These are phyloP conservation scores for Lactarius hengduanensis DNA, from an alignment of 768 basidiomycete genomes.

Conservation along the genomic window DNA sequence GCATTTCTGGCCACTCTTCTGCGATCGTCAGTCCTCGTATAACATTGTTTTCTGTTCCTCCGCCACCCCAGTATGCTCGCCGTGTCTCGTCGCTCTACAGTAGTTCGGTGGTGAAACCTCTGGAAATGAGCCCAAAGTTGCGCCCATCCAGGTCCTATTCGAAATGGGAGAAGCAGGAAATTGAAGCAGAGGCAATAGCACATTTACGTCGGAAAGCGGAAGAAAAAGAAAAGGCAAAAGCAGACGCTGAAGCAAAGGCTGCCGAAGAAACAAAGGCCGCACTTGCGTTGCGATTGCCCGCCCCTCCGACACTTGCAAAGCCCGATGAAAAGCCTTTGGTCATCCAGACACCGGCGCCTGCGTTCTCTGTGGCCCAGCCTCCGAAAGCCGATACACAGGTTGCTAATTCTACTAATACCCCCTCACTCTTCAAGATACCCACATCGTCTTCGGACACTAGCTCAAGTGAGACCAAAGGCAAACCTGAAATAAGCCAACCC, in stretches of 20 bases:
- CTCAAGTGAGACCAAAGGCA: conserved; percentile 9
- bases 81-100: conserved; percentile 31
- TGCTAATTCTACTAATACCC: not conserved
- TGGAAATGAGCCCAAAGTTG: conserved; percentile 56
- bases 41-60: conserved; percentile 34
- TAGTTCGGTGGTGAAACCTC: conserved; percentile 35
- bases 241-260: conserved; percentile 26
- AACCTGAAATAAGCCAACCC: conserved; percentile 13
- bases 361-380: conserved; percentile 9
- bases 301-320: conserved; percentile 7
- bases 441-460: conserved; percentile 2
- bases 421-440: conserved; percentile 15
- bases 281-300: not conserved
- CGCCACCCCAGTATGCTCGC: conserved; percentile 33
- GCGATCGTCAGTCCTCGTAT: conserved; percentile 43
- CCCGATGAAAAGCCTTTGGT: conserved; percentile 18
- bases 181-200: conserved; percentile 77
- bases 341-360: not conserved
- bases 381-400: conserved; percentile 3
- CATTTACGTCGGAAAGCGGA: conserved; percentile 58
- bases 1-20: conserved; percentile 49
- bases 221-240: conserved; percentile 32
- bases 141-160: conserved; percentile 51
- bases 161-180: conserved; percentile 85
- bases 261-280: conserved; percentile 36